Conservation (phyloP, 441 rosid genomes). For the Gossypium laxum region DNA sequence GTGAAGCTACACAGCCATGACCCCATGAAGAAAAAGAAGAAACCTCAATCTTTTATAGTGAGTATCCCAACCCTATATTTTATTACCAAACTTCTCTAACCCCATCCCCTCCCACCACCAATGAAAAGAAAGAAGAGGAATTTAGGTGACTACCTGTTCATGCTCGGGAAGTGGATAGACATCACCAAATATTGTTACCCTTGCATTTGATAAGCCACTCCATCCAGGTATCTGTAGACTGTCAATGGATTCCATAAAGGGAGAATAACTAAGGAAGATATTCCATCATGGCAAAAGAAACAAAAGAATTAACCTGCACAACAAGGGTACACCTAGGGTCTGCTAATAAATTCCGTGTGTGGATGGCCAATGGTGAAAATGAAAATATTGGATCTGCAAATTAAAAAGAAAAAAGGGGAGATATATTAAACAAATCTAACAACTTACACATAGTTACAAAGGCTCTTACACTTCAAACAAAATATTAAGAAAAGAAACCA, state of each 20-base stretch:
- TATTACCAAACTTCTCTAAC: background rate
- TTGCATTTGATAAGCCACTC: slow-evolving; percentile 96
- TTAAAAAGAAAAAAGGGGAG: background rate
- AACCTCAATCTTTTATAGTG: background rate
- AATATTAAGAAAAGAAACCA: background rate
- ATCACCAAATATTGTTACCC: slow-evolving; percentile 93
- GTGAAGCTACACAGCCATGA: background rate
- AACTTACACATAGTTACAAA: background rate
- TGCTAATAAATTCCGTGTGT: slow-evolving; percentile 76
- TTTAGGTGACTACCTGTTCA: slow-evolving; percentile 52
- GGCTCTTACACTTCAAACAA: background rate
- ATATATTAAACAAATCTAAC: background rate
- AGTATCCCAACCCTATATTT: background rate
- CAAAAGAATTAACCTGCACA: slow-evolving; percentile 58
- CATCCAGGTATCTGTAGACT: slow-evolving; percentile 78
- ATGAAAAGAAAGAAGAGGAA: background rate
- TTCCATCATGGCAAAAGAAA: slow-evolving; percentile 8
- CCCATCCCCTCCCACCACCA: background rate
- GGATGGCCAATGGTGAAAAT: slow-evolving; percentile 88
- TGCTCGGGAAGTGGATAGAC: slow-evolving; percentile 73
- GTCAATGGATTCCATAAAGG: slow-evolving; percentile 23
- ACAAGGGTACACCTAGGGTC: slow-evolving; percentile 91
- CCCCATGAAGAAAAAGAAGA: background rate
- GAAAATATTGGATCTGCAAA: slow-evolving; percentile 84
- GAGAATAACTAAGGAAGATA: slow-evolving; percentile 17